A percentile compares a stretch with the other conserved stretches of the same genome.
These are phyloP conservation scores for Aristolochia californica DNA, from an alignment of 164 flowering plant species.

Conservation along the genomic window DNA sequence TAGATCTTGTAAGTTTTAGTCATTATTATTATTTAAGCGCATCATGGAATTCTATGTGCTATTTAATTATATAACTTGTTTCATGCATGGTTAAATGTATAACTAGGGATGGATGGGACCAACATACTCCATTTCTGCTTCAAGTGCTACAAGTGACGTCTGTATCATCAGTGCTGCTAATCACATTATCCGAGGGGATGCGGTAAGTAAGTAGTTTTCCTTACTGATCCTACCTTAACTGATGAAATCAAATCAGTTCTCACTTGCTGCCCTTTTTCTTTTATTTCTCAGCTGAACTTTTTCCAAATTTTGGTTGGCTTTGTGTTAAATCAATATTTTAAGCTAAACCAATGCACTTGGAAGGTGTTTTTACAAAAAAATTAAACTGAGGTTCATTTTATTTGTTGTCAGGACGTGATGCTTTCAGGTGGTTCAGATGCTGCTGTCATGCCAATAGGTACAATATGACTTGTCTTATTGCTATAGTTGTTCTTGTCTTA, in stretches of 20 bases:
- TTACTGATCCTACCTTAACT: no score
- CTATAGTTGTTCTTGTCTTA: not conserved
- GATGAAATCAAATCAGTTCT: no score
- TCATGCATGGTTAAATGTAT: not conserved
- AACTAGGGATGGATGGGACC: slow-evolving; percentile 99
- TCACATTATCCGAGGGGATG: slow-evolving; percentile 92
- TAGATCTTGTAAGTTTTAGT: slow-evolving; percentile 66
- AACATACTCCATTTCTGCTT: slow-evolving; percentile 94
- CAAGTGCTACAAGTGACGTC: slow-evolving; percentile 98
- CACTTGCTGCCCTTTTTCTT: not conserved
- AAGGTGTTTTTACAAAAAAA: no score
- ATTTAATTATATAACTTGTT: not conserved
- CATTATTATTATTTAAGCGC: not conserved
- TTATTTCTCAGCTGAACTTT: not conserved
- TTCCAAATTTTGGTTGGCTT: no score
- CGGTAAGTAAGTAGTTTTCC: no score
- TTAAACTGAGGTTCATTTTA: no score
- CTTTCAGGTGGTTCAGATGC: slow-evolving; percentile 98
- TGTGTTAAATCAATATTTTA: not conserved
- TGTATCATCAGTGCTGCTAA: slow-evolving; percentile 91
- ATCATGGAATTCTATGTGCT: not conserved
- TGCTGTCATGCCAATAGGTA: slow-evolving; percentile 89
- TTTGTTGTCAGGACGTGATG: slow-evolving; percentile 99
- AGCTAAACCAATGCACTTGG: no score
- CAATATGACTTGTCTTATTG: not conserved